Evolutionary conservation across 1,284 basidiomycete genomes (phyloP).

Genomic region (Ceratobasidium sp.): DNA sequence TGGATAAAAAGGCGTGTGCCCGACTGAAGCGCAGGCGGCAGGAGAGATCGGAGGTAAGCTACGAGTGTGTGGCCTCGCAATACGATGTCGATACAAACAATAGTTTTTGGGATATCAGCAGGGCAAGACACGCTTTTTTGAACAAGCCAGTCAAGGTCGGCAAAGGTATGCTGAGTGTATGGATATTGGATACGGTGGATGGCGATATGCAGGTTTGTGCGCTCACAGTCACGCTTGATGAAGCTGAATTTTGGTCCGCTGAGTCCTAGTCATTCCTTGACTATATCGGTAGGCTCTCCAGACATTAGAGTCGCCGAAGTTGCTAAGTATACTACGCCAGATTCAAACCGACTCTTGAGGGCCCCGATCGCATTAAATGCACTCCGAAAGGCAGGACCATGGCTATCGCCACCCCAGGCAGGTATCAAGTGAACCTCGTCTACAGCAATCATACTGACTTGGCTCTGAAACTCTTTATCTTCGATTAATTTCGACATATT

Average conservation of each 20-base stretch:
- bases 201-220: neutral
- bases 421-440: conserved; percentile 17
- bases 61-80: neutral
- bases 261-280: neutral
- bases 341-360: neutral
- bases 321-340: neutral
- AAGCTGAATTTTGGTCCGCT: neutral
- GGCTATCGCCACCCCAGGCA: neutral
- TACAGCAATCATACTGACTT: neutral
- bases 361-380: neutral
- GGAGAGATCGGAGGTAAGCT: neutral
- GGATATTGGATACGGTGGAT: neutral
- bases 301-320: conserved; percentile 5
- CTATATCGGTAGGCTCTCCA: neutral
- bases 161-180: neutral
- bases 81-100: neutral
- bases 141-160: neutral
- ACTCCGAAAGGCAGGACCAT: neutral
- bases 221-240: neutral
- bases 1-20: neutral
- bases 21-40: neutral
- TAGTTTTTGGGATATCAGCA: neutral
- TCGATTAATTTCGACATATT: neutral
- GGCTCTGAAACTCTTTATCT: neutral
- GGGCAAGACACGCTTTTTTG: too few relatives aligned